Base-by-base conservation (phyloP, 805 yeast genomes). In the Tanozyma kutaoensis region DNA sequence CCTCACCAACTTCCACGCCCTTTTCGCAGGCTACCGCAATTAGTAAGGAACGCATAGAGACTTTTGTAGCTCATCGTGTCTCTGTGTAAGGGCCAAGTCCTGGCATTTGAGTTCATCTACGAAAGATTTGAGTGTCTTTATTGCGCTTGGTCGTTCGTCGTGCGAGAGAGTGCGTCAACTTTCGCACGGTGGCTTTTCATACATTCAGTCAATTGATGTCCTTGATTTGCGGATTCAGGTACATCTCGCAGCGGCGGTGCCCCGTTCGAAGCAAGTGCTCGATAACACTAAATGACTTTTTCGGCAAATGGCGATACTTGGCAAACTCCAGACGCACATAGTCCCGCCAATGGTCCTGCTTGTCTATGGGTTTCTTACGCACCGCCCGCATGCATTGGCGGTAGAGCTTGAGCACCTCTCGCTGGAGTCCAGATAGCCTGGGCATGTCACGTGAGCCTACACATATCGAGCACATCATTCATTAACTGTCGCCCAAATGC, bases 231-330 rank as follows among this genome's bases (percentile, higher is more conserved):
- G 80, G 72, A 35, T 72, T 67, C 38, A 76, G 69, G 38, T 74
- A 79, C 70, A 75, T 69, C 35, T 84, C 93, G 26, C 66, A 59
- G 41, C 78, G 61, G 43, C 75, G 72, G 34, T 67, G 61, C 4
- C 97, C 97, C 3, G 67, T 63, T 32, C 97, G 60, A 22, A 86
- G 50, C 21, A 88, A 58, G 50, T 86, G 85, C 46, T 86, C 97
- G 24, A 86, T 72, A 1, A 94, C 78, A 24, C 76, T 63, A 47
- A 86, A 86, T 37, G 82, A 93, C 39, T 80, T 76, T 47, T 78
- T 75, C 20, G 78, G 71, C 8, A 86, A 51, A 17, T 47, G 39
- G 26, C 59, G 54, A 45, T 73, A 59, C 38, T 72, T 71, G 11
- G 43, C 54, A 47, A 86, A 88, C 44, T 82, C 88, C n/a, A 38